These are phyloP conservation scores for Zizania latifolia DNA, from an alignment of 176 grass and related monocot genomes.

Conservation along the genomic window DNA sequence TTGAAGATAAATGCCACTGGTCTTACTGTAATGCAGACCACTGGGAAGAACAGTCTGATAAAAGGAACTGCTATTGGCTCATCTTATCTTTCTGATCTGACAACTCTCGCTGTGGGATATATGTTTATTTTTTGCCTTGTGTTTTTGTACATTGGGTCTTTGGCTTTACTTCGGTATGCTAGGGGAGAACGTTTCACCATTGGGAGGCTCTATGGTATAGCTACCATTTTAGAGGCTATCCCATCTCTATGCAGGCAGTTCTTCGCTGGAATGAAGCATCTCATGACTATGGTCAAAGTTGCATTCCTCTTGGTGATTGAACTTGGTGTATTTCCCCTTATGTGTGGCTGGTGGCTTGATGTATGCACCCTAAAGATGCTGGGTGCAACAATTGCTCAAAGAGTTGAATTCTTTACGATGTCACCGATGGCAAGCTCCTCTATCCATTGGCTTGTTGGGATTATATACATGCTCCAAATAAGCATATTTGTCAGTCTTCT, in stretches of 20 bases:
- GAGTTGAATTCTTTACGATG: conserved; percentile 84
- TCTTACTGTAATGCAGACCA: conserved; percentile 47
- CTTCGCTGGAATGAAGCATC: conserved; percentile 79
- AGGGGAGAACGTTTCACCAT: conserved; percentile 81
- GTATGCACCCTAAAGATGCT: conserved; percentile 95
- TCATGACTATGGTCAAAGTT: conserved; percentile 98
- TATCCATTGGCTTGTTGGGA: conserved; percentile 97
- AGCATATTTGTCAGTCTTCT: conserved; percentile 99
- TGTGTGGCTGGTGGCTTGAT: conserved; percentile 99
- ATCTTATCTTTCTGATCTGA: conserved; percentile 88
- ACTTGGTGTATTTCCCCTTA: conserved; percentile 92
- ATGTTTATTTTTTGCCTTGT: conserved; percentile 72
- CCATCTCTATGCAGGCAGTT: conserved; percentile 91
- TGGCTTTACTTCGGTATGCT: conserved; percentile 85
- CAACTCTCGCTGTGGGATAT: conserved; percentile 91
- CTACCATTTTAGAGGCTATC: conserved; percentile 74
- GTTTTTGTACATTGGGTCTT: conserved; percentile 75
- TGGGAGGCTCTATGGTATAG: conserved; percentile 79
- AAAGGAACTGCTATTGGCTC: conserved; percentile 54
- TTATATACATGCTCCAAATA: conserved; percentile 99
- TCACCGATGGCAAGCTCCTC: conserved; percentile 87
- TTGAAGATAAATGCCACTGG: conserved; percentile 78
- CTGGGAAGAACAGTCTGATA: conserved; percentile 39
- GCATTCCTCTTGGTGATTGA: conserved; percentile 96
- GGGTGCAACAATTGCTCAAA: conserved; percentile 83